Conservation (phyloP, 2,329 filamentous ascomycete species). For the Stagonosporopsis chrysanthemi region DNA sequence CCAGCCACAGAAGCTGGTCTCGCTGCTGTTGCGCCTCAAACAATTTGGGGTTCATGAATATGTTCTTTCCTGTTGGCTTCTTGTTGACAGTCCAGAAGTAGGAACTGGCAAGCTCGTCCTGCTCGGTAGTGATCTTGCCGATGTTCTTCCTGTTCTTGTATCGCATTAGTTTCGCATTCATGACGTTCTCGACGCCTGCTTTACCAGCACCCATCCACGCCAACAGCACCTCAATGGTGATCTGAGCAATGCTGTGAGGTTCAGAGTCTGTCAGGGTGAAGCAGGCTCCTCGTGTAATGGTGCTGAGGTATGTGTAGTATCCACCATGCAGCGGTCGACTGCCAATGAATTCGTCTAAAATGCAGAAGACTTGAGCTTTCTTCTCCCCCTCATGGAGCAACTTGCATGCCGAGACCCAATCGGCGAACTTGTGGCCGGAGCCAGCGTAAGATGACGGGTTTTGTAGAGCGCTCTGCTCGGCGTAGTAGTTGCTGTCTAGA, state of each 20-base stretch:
- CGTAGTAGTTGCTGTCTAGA: constrained; percentile 38
- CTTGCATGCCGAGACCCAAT: constrained; percentile 55
- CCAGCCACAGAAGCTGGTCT: constrained; percentile 5
- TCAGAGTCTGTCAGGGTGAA: constrained; percentile 40
- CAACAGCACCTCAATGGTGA: constrained; percentile 54
- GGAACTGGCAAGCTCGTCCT: constrained; percentile 19
- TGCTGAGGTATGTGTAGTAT: constrained; percentile 54
- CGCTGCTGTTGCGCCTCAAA: constrained; percentile 1
- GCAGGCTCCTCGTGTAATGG: constrained; percentile 53
- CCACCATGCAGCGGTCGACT: constrained; percentile 24
- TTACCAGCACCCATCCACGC: constrained; percentile 55
- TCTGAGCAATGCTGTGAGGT: constrained; percentile 49
- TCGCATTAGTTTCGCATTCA: constrained; percentile 29
- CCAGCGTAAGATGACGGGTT: constrained; percentile 40
- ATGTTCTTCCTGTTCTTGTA: constrained; percentile 28
- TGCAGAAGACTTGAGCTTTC: constrained; percentile 55
- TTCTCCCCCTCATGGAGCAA: constrained; percentile 48
- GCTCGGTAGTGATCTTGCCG: constrained; percentile 28
- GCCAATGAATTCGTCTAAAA: constrained; percentile 42
- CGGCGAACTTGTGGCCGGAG: constrained; percentile 49
- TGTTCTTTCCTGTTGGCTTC: background rate
- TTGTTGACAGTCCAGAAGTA: constrained; percentile 29
- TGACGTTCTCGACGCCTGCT: constrained; percentile 14
- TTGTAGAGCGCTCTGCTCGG: constrained; percentile 37
- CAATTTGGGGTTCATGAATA: background rate